These are phyloP conservation scores for Linderniella brevidens DNA, from an alignment of 257 asterid genomes.

Conservation along the genomic window DNA sequence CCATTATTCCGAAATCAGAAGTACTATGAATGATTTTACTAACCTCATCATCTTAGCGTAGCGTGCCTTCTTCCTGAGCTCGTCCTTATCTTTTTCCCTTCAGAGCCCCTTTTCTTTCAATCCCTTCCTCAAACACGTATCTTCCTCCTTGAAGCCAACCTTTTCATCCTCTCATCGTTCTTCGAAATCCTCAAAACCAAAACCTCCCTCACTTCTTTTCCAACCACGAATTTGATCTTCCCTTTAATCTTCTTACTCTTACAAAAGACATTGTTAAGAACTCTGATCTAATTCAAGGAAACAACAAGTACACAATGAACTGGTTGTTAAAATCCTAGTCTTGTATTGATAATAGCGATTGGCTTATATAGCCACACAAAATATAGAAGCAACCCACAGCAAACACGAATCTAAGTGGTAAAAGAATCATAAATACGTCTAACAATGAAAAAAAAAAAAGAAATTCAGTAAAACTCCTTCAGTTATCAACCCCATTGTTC, in stretches of 20 bases:
- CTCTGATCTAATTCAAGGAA: conserved; percentile 6
- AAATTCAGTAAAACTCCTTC: too few relatives aligned
- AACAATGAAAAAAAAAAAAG: too few relatives aligned
- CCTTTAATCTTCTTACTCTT: conserved; percentile 14
- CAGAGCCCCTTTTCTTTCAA: not conserved
- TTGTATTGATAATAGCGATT: too few relatives aligned
- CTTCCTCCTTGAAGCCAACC: conserved; percentile 58
- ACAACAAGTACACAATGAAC: too few relatives aligned
- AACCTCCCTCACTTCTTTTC: conserved; percentile 41
- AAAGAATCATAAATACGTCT: too few relatives aligned
- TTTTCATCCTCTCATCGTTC: conserved; percentile 33
- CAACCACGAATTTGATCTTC: conserved; percentile 21
- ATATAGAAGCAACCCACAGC: too few relatives aligned
- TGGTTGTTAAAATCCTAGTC: too few relatives aligned
- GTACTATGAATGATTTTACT: too few relatives aligned
- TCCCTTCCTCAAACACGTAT: conserved; percentile 40
- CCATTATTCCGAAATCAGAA: too few relatives aligned
- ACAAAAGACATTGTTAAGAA: not conserved
- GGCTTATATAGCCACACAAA: too few relatives aligned
- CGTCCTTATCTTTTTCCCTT: conserved; percentile 9
- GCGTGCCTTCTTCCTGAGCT: conserved; percentile 12
- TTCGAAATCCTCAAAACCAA: conserved; percentile 31
- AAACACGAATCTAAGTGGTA: too few relatives aligned
- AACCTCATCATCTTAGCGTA: conserved; percentile 10
- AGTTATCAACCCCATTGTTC: conserved; percentile 8